Evolutionary conservation across 495 filamentous ascomycete species (phyloP).

Genomic region (Penicillium roqueforti): DNA sequence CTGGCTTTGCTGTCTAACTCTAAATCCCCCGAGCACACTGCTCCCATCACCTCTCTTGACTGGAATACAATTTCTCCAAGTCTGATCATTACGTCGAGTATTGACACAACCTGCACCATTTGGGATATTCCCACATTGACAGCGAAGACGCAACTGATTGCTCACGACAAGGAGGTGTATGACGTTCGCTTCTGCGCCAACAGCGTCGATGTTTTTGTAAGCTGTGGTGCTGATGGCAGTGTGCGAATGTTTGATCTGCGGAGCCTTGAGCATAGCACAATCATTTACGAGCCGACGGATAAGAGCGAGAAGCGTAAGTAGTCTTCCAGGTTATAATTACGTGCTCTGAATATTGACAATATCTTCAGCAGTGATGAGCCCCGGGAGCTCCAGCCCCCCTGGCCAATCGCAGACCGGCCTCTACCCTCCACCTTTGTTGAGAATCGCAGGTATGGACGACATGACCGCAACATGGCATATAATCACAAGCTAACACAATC

Average conservation of each 20-base stretch:
- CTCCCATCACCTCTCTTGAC: constrained; percentile 91
- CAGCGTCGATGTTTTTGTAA: constrained; percentile 94
- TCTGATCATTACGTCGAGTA: constrained; percentile 96
- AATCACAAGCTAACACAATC: not conserved
- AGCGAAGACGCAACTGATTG: constrained; percentile 96
- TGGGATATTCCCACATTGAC: constrained; percentile 99
- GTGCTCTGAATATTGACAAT: constrained; percentile 2
- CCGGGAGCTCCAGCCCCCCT: constrained; percentile 58
- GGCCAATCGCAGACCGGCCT: constrained; percentile 68
- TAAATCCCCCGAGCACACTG: constrained; percentile 96
- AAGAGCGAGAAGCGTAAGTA: constrained; percentile 79
- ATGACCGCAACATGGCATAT: not conserved
- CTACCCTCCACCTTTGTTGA: constrained; percentile 78
- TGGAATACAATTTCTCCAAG: constrained; percentile 97
- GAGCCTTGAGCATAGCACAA: constrained; percentile 95
- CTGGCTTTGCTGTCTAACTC: constrained; percentile 93
- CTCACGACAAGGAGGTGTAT: constrained; percentile 98
- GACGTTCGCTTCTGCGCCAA: constrained; percentile 97
- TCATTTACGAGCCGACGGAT: constrained; percentile 95
- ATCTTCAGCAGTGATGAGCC: constrained; percentile 37
- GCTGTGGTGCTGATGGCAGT: constrained; percentile 95
- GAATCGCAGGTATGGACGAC: constrained; percentile 60
- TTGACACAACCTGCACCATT: constrained; percentile 99
- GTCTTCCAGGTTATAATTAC: not conserved
- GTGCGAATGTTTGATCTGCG: constrained; percentile 98